Conservation (phyloP, 768 basidiomycete species). For the Leucogyrophana mollusca region DNA sequence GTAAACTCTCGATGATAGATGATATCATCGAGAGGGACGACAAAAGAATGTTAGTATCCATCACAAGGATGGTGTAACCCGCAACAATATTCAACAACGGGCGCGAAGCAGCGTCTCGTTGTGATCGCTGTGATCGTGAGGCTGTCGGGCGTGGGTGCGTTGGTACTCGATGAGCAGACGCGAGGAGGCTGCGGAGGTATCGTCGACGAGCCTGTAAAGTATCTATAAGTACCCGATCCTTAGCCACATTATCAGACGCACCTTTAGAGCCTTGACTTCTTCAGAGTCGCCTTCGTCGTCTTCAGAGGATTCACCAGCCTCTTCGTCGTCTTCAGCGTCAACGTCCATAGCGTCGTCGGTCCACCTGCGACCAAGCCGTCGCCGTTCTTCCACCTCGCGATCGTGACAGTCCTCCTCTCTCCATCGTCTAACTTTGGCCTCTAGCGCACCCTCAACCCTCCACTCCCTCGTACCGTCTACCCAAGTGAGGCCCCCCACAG, state of each 20-base stretch:
- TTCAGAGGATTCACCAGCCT: conserved; percentile 40
- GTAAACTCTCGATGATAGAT: conserved; percentile 72
- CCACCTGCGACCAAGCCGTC: conserved; percentile 61
- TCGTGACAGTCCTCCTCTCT: conserved; percentile 66
- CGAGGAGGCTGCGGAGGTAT: conserved; percentile 70
- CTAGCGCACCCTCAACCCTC: conserved; percentile 62
- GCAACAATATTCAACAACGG: conserved; percentile 59
- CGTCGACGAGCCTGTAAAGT: conserved; percentile 62
- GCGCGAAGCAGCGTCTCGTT: conserved; percentile 30
- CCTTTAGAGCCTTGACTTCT: conserved; percentile 81
- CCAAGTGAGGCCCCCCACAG: conserved; percentile 78
- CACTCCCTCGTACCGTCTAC: conserved; percentile 57
- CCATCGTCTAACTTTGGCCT: conserved; percentile 70
- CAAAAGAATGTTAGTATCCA: conserved; percentile 94
- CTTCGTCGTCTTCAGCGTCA: conserved; percentile 50
- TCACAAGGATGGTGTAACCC: conserved; percentile 87
- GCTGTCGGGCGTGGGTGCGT: conserved; percentile 26
- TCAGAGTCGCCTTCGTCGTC: conserved; percentile 69
- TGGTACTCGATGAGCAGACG: conserved; percentile 36
- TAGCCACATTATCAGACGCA: conserved; percentile 27
- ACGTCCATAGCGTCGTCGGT: conserved; percentile 71
- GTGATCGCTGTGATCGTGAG: conserved; percentile 24
- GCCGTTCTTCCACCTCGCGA: conserved; percentile 64
- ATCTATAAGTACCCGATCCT: conserved; percentile 6
- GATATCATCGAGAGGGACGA: conserved; percentile 74